Evolutionary conservation across 768 basidiomycete genomes (phyloP), one percentile per base, ranked within the genome.

Genomic region (Gymnopilus dilepis): DNA sequence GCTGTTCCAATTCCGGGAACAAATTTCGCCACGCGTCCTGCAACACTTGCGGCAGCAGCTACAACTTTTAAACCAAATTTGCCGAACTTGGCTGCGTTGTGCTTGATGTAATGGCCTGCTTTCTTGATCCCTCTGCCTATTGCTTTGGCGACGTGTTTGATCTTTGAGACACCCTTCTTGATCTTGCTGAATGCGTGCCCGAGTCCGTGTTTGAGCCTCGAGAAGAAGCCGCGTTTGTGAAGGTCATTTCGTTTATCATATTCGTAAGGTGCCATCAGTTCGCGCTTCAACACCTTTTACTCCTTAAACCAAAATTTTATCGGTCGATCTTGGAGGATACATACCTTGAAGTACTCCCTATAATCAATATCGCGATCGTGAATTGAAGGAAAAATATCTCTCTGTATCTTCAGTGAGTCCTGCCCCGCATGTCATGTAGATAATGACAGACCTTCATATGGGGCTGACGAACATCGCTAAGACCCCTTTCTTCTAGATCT

Each of bases 1-100:
- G 51, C 51, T 9, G 51, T 52, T 6, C 51, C 51, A 19, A 52
- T 21, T n/a, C 51, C 51, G 13, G 51, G 51, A 33, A 52, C 22
- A 37, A 52, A 52, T 13, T 37, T 37, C n/a, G 21, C 21, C 31
- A 52, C 33, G 19, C 34, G 30, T 12, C 51, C 31, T 13, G 51
- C 51, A 22, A 22, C 51, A 13, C 31, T 52, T 17, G 51, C 51
- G 1, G 31, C 19, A n/a, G 51, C 51, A 17, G 51, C 51, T 34
- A 34, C 15, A 22, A 52, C 15, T 19, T 52, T 52, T 8, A 52
- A 7, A 4, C 51, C 51, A 1, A 52, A 52, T 52, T 52, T 52
- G 6, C 31, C 51, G 28, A 52, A 21, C n/a, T 34, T 52, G 34
- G 51, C 51, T 1, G 30, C 51, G 22, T 33, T 34, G 19, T 52